Conservation (phyloP, 139 green algal species). For the Tetraselmis striata region DNA sequence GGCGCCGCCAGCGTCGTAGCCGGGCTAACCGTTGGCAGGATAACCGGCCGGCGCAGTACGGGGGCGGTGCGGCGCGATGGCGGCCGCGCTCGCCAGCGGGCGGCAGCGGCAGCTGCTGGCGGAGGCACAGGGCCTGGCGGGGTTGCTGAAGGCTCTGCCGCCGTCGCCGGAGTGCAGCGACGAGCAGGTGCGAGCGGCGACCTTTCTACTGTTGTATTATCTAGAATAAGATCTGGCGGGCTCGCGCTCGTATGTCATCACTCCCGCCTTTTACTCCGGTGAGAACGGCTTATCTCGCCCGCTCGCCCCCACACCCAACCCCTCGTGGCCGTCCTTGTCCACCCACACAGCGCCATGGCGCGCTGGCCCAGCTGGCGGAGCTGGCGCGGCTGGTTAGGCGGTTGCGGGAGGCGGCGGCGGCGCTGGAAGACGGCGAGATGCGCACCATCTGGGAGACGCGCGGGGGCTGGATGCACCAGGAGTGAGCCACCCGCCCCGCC, state of each 20-base stretch:
- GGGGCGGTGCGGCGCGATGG: no score
- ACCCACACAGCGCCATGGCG: neutral
- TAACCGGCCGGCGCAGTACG: no score
- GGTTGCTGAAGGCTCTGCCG: neutral
- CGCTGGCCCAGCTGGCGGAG: neutral
- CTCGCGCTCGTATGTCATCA: no score
- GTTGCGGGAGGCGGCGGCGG: neutral
- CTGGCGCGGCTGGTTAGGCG: neutral
- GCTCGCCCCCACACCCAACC: neutral
- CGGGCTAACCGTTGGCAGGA: no score
- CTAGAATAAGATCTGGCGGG: neutral
- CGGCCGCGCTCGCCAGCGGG: neutral
- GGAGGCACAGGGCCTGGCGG: neutral
- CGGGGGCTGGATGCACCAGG: neutral
- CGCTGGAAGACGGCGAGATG: neutral
- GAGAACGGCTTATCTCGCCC: no score
- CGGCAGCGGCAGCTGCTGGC: neutral
- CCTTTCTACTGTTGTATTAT: neutral
- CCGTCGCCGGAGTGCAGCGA: neutral
- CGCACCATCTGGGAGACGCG: neutral
- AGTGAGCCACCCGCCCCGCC: no score
- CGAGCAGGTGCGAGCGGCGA: neutral
- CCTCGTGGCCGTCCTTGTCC: neutral
- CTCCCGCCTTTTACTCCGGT: no score
- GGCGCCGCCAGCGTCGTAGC: no score